These are phyloP conservation scores for Diutina mesorugosa DNA, from an alignment of 1,139 yeast genomes.

Conservation along the genomic window DNA sequence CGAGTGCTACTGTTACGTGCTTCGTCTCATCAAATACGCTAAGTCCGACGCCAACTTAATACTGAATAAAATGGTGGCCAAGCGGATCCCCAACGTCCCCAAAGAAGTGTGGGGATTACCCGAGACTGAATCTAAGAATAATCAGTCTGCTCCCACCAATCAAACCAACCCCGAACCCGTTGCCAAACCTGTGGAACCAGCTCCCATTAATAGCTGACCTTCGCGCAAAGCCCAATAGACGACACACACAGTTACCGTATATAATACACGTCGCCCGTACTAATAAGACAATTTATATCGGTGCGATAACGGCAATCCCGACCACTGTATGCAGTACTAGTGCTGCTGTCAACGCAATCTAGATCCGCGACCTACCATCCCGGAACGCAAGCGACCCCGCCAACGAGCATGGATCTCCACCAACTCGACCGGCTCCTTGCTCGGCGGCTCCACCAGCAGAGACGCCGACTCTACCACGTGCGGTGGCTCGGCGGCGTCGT, in stretches of 20 bases:
- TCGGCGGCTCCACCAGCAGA: background rate
- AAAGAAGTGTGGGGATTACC: background rate
- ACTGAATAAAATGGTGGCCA: background rate
- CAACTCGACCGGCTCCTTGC: background rate
- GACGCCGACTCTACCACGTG: constrained; percentile 3
- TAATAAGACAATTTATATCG: too few relatives aligned
- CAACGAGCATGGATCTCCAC: background rate
- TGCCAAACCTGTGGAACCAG: too few relatives aligned
- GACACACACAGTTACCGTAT: too few relatives aligned
- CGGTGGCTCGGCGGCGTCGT: constrained; percentile 11
- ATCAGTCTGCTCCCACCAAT: too few relatives aligned
- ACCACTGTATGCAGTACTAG: too few relatives aligned
- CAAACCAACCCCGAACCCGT: too few relatives aligned
- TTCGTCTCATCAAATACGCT: constrained; percentile 15
- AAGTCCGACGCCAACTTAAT: constrained; percentile 17
- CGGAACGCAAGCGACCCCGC: background rate
- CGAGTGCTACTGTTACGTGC: constrained; percentile 22
- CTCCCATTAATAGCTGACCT: too few relatives aligned
- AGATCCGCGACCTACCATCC: background rate
- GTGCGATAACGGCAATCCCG: too few relatives aligned
- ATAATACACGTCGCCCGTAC: too few relatives aligned
- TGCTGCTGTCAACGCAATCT: background rate
- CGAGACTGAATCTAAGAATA: background rate
- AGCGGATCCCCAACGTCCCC: background rate
- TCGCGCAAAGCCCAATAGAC: too few relatives aligned